Conservation (phyloP, 2,329 filamentous ascomycete genomes). For the Knufia petricola region DNA sequence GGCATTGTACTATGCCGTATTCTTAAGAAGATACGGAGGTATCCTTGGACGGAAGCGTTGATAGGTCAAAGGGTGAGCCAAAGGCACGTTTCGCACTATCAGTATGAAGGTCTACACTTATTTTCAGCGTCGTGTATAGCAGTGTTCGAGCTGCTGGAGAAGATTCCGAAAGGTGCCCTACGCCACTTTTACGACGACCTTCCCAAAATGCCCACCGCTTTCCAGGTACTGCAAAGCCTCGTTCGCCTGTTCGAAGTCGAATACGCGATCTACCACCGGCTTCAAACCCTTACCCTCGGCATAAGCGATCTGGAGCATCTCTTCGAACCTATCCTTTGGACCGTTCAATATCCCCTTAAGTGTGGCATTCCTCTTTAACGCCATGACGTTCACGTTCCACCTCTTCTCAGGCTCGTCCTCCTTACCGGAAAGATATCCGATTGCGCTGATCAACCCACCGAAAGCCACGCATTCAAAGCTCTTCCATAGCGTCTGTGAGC, state of each 20-base stretch:
- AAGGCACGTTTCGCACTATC: too few species aligned
- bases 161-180: not conserved
- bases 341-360: conserved; percentile 55
- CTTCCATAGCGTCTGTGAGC: conserved; percentile 35
- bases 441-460: conserved; percentile 35
- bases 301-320: conserved; percentile 27
- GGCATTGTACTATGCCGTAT: conserved; percentile 6
- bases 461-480: conserved; percentile 37
- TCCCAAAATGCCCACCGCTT: conserved; percentile 37
- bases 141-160: too few species aligned
- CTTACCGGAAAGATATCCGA: conserved; percentile 16
- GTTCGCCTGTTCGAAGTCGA: conserved; percentile 32
- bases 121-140: too few species aligned
- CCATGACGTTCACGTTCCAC: conserved; percentile 51
- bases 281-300: conserved; percentile 28
- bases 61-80: too few species aligned
- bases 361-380: conserved; percentile 42
- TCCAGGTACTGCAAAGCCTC: conserved; percentile 36
- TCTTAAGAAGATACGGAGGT: conserved; percentile 8
- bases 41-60: not conserved
- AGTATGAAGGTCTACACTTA: too few species aligned
- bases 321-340: conserved; percentile 44
- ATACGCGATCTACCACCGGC: conserved; percentile 32
- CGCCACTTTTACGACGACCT: conserved; percentile 27
- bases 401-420: conserved; percentile 33